Evolutionary conservation across 805 yeast species (phyloP), one percentile per base, ranked within the genome.

Genomic region (Starmerella cellae): DNA sequence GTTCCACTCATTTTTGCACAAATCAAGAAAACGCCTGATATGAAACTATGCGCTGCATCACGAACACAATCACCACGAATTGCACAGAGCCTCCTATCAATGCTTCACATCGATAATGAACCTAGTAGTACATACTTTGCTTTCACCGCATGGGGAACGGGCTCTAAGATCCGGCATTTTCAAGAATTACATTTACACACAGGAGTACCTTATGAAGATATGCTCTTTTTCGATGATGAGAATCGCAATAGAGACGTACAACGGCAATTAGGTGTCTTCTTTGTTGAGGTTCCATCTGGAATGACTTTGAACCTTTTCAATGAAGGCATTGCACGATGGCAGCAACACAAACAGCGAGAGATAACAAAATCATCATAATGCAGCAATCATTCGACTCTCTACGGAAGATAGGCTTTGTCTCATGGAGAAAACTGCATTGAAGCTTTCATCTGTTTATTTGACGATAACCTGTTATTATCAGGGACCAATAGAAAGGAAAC

Each of bases 221-320:
- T 82, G 63, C 59, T 69, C n/a, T 62, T 81, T 43, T 84, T 74
- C 54, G 95, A 84, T 56, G 95, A 84, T 58, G 95, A 84, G 59
- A 54, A 62, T 42, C 67, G 95, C 49, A 84, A 84, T 55, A 69
- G 62, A 47, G 95, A 84, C 51, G 94, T 84, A 3, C 79, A 74
- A 53, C 52, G 58, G 4, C 53, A 59, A 20, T 67, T 80, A 14
- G 85, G 85, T 3, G 83, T 82, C 22, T 69, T 72, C 40, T 84
- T 84, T 59, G 73, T 74, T 14, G 71, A 75, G 55, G 71, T 84
- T 8, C 64, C 65, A 6, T 73, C 76, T 52, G 79, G 77, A 34
- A 35, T 54, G 30, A 43, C 46, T 2, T 19, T 29, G 19, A 16
- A 47, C 21, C 36, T 39, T 4, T 52, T 45, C 32, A 38, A 47